Conservation (phyloP, 441 rosid species). For the Pelargonium cotyledonis region DNA sequence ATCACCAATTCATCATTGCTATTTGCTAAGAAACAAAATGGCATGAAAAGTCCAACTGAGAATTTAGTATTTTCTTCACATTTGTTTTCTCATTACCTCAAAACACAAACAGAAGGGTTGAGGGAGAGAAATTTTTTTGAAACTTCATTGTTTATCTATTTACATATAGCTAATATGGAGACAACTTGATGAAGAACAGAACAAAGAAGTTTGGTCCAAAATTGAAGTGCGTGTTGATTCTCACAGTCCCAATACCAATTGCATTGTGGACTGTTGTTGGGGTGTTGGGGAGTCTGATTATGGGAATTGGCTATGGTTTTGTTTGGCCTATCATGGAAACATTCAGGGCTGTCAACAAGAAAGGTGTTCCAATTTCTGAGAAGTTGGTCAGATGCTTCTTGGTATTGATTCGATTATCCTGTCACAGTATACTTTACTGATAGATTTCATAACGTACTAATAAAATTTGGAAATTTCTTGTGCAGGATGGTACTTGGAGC, state of each 20-base stretch:
- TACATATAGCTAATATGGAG: not conserved
- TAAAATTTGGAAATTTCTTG: not conserved
- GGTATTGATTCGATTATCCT: not conserved
- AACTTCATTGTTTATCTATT: not conserved
- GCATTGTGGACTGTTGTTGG: slow-evolving; percentile 2
- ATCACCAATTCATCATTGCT: not conserved
- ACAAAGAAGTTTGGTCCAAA: slow-evolving; percentile 4
- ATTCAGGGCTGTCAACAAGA: not conserved
- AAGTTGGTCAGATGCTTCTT: not conserved
- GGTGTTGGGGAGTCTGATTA: not conserved
- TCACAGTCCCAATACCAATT: slow-evolving; percentile 2
- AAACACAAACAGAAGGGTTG: no score
- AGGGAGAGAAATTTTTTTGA: not conserved
- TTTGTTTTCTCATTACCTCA: no score
- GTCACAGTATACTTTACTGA: no score
- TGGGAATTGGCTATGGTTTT: not conserved
- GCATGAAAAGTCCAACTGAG: no score
- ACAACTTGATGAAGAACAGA: not conserved
- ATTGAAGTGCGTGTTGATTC: not conserved
- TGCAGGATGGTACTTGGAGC: slow-evolving; percentile 8
- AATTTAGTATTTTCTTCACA: no score
- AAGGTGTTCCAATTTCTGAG: not conserved
- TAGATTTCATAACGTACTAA: no score
- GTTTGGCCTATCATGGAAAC: slow-evolving; percentile 3
- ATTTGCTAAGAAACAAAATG: no score